Conservation (phyloP, 805 yeast species). For the Schwanniomyces sp. region DNA sequence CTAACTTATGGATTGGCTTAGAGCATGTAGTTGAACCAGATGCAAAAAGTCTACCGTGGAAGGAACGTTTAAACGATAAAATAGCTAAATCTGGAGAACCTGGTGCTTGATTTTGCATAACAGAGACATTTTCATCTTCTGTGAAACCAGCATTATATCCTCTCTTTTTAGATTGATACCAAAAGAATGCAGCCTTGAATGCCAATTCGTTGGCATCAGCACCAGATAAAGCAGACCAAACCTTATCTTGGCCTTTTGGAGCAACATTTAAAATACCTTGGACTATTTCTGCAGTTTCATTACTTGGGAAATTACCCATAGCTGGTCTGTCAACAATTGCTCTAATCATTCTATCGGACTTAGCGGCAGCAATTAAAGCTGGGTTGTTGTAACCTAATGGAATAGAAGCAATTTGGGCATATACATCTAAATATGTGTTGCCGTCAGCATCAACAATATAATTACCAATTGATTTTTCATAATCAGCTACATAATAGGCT, state of each 20-base stretch:
- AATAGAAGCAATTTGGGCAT: conserved; percentile 51
- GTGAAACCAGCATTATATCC: conserved; percentile 63
- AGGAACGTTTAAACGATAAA: conserved; percentile 81
- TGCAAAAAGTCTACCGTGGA: conserved; percentile 95
- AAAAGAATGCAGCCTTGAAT: conserved; percentile 84
- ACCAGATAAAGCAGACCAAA: conserved; percentile 83
- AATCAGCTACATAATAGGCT: conserved; percentile 74
- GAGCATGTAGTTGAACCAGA: conserved; percentile 89
- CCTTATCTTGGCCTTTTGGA: conserved; percentile 71
- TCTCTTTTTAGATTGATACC: conserved; percentile 69
- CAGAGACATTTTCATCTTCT: conserved; percentile 64
- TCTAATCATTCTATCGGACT: conserved; percentile 39
- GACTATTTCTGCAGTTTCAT: conserved; percentile 60
- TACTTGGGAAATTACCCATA: conserved; percentile 76
- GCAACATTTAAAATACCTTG: conserved; percentile 59
- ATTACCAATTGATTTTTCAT: conserved; percentile 73
- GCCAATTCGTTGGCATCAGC: conserved; percentile 90
- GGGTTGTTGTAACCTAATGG: conserved; percentile 47
- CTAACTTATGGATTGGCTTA: conserved; percentile 91
- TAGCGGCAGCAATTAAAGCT: conserved; percentile 34
- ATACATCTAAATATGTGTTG: conserved; percentile 68
- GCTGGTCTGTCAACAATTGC: conserved; percentile 67
- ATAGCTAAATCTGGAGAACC: conserved; percentile 88
- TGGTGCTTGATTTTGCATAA: conserved; percentile 82
- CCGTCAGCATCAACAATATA: conserved; percentile 82